phyloP scores from a whole-genome alignment of 306 rosid species.

The Vigna nakashimae region DNA sequence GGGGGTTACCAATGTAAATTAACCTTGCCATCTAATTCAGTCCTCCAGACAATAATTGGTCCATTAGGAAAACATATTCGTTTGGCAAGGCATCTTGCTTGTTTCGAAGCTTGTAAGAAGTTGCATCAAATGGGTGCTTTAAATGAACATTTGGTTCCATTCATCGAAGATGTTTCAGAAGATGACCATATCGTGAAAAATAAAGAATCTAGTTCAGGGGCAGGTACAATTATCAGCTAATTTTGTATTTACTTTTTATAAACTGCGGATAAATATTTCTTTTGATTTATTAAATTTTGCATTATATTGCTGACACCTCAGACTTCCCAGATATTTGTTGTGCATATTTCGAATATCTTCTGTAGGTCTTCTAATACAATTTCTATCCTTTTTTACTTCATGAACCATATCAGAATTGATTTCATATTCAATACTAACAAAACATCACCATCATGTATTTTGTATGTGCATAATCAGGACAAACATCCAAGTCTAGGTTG shows the following conservation, averaged over 20 bases:
- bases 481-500: background rate
- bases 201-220: constrained; percentile 64
- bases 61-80: constrained; percentile 61
- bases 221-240: constrained; percentile 57
- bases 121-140: constrained; percentile 85
- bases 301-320: background rate
- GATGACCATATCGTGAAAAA: constrained; percentile 46
- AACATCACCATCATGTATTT: background rate
- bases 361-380: background rate
- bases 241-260: constrained; percentile 8
- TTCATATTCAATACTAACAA: background rate
- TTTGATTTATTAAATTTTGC: constrained; percentile 29
- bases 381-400: background rate
- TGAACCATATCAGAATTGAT: background rate
- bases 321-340: background rate
- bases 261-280: constrained; percentile 14
- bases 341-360: constrained; percentile 26
- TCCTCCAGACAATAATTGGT: constrained; percentile 75
- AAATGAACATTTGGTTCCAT: constrained; percentile 81
- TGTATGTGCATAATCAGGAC: background rate
- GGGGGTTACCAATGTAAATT: constrained; percentile 65
- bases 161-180: constrained; percentile 52
- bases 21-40: constrained; percentile 76
- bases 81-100: constrained; percentile 77
- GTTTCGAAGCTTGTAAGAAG: constrained; percentile 94